Base-by-base conservation (phyloP, 2,329 filamentous ascomycete species). In the Trichoderma sp. region DNA sequence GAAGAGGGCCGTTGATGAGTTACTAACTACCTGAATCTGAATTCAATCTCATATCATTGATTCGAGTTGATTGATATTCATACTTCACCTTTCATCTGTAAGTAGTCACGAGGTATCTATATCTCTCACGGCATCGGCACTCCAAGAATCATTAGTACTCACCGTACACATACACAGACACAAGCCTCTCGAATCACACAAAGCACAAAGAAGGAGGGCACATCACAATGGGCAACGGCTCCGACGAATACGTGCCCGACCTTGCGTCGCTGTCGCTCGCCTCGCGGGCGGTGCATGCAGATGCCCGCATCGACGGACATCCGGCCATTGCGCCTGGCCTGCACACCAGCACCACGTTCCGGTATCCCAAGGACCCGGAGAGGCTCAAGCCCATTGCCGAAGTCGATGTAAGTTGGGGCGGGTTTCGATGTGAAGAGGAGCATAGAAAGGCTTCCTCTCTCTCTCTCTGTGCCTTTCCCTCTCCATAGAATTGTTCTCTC, bases 261-360 rank as follows among this genome's bases (percentile, higher is more conserved):
- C 58, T 64, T 47, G 63, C 58, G 30, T 45, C 48, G 30, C 66
- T 78, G 47, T 77, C 86, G 5, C 79, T 90, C 56, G 85, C 91
- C 7, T 92, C 92, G 6, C 83, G 86, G 64, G 85, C 90, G n/a
- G 81, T 96, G 68, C 93, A 96, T 75, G 91, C 90, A 68, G 93
- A 96, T 73, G 89, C 96, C 78, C 82, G 82, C 71, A 83, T 95
- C 72, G 91, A 92, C 76, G 78, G 82, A 41, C 86, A 90, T 70
- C 83, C 87, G 58, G 92, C 95, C 74, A 90, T 98, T 63, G 93
- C 94, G 14, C 94, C 95, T 66, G 88, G 94, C 4, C 83, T 98
- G 73, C 94, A 98, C 76, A 87, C 96, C 68, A 93, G 92, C 67
- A 97, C 94, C 14, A 98, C 92, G 17, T 98, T 92, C 78, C 88